Percentiles rank a stretch among this genome's conserved stretches.
phyloP scores from a whole-genome alignment of 2,329 filamentous ascomycete species.

The Penicillium concentricum region DNA sequence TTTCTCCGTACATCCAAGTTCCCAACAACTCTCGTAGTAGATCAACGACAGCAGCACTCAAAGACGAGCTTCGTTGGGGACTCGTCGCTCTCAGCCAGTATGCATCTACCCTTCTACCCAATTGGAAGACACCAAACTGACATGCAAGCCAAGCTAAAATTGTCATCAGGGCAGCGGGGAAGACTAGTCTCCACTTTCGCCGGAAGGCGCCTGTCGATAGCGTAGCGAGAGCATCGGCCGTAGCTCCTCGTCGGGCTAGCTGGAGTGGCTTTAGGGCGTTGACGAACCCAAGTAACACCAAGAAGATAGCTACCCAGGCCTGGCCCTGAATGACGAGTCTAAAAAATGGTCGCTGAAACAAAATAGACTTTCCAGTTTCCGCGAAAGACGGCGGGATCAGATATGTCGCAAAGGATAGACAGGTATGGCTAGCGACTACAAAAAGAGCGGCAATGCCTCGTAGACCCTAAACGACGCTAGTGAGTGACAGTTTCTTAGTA shows the following conservation, averaged over 20 bases:
- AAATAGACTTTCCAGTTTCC: slow-evolving; percentile 47
- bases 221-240: slow-evolving; percentile 53
- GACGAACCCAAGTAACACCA: slow-evolving; percentile 64
- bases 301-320: slow-evolving; percentile 65
- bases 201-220: slow-evolving; percentile 60
- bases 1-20: slow-evolving; percentile 54
- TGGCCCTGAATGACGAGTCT: slow-evolving; percentile 61
- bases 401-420: slow-evolving; percentile 52
- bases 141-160: slow-evolving; percentile 56
- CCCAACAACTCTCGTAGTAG: slow-evolving; percentile 48
- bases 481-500: neutral
- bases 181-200: slow-evolving; percentile 57
- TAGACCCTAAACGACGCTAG: slow-evolving; percentile 46
- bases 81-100: slow-evolving; percentile 58
- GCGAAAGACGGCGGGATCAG: slow-evolving; percentile 50
- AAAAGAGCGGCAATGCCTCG: slow-evolving; percentile 56
- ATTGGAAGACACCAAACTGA: slow-evolving; percentile 57
- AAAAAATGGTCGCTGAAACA: slow-evolving; percentile 60
- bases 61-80: slow-evolving; percentile 43
- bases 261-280: slow-evolving; percentile 62
- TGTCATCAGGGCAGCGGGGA: slow-evolving; percentile 58
- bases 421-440: slow-evolving; percentile 57
- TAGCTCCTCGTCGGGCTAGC: slow-evolving; percentile 54
- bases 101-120: slow-evolving; percentile 57
- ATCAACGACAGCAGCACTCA: slow-evolving; percentile 45